A percentile compares a stretch with the other conserved stretches of the same genome.
Evolutionary conservation across 2,329 filamentous ascomycete species (phyloP).

Genomic region (Penicillium sp.): DNA sequence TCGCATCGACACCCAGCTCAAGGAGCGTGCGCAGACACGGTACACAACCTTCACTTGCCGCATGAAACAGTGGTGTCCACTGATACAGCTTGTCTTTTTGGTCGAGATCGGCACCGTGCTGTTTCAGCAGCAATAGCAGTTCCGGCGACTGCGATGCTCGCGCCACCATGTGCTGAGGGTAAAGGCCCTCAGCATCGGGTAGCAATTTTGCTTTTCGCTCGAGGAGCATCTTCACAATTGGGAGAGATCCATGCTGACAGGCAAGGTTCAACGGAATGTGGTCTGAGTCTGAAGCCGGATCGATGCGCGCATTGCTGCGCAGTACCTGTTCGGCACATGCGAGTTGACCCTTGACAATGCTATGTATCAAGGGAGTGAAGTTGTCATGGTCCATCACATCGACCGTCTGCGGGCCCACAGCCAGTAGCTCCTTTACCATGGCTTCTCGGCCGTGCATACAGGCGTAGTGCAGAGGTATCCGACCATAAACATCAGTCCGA

Average conservation of each 20-base stretch:
- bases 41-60: slow-evolving; percentile 91
- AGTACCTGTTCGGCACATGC: slow-evolving; percentile 76
- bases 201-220: slow-evolving; percentile 74
- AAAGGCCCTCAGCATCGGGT: slow-evolving; percentile 93
- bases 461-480: slow-evolving; percentile 90
- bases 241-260: slow-evolving; percentile 83
- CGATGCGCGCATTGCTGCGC: slow-evolving; percentile 71
- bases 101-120: slow-evolving; percentile 83
- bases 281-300: slow-evolving; percentile 78
- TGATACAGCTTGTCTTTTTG: slow-evolving; percentile 94
- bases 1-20: slow-evolving; percentile 69
- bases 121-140: slow-evolving; percentile 71
- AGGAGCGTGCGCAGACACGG: slow-evolving; percentile 78
- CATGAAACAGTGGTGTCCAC: slow-evolving; percentile 95
- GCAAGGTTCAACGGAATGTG: slow-evolving; percentile 92
- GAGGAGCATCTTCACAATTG: slow-evolving; percentile 78
- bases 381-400: slow-evolving; percentile 92
- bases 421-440: slow-evolving; percentile 70
- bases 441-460: slow-evolving; percentile 88
- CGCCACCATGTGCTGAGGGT: slow-evolving; percentile 93
- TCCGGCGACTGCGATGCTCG: slow-evolving; percentile 77
- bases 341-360: slow-evolving; percentile 81
- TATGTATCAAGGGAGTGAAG: slow-evolving; percentile 91
- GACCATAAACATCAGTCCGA: slow-evolving; percentile 84
- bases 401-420: slow-evolving; percentile 67